A percentile compares a stretch with the other conserved stretches of the same genome.
Evolutionary conservation across 768 basidiomycete species (phyloP).

Genomic region (Crepidotus variabilis): DNA sequence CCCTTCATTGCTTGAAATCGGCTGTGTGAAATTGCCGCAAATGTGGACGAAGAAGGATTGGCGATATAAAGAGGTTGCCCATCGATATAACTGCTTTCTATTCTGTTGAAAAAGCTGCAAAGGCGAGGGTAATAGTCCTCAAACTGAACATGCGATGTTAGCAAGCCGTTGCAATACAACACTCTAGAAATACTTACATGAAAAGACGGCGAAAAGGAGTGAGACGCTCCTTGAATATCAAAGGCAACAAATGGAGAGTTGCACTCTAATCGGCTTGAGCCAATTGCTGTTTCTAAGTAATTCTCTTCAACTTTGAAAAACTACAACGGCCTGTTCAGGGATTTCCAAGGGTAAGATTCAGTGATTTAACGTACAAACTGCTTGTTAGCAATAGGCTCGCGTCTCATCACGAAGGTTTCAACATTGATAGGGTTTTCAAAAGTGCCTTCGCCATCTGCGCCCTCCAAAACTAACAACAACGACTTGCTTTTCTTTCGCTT

Average conservation of each 20-base stretch:
- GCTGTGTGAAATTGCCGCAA: background rate
- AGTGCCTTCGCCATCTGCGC: too few species aligned
- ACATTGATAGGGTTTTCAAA: too few species aligned
- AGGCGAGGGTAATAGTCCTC: background rate
- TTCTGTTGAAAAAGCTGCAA: background rate
- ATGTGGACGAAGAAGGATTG: background rate
- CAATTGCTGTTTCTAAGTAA: background rate
- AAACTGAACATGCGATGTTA: background rate
- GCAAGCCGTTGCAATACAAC: too few species aligned
- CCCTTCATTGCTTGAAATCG: background rate
- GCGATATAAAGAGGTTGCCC: background rate
- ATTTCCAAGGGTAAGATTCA: background rate
- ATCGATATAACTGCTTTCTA: background rate
- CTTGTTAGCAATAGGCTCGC: background rate
- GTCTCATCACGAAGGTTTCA: too few species aligned
- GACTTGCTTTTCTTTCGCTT: too few species aligned
- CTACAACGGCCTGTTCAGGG: background rate
- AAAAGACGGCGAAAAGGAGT: background rate
- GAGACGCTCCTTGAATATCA: background rate
- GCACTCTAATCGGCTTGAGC: background rate
- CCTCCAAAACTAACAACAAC: too few species aligned
- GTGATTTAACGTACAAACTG: background rate
- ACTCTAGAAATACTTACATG: background rate
- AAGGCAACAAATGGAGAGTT: background rate
- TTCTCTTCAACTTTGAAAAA: background rate